Evolutionary conservation across 192 early-diverging fungal species (phyloP), one percentile per base, ranked within the genome.

Genomic region (Entomortierella lignicola): DNA sequence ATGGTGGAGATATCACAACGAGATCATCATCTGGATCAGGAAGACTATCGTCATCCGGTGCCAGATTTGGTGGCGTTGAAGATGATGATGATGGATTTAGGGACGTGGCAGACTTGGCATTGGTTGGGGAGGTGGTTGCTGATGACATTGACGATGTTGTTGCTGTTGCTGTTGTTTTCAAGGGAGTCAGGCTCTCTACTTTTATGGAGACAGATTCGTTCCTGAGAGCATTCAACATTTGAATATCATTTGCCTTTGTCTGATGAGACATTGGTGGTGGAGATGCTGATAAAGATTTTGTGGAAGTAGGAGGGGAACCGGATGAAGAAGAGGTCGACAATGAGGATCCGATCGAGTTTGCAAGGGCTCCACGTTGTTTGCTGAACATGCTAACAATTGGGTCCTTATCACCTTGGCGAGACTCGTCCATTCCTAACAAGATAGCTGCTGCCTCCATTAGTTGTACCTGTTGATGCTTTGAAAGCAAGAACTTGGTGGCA

Each of bases 401-500:
- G 27, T 83, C 79, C 41, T 70, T 66, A n/a, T 83, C 80, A 12
- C 32, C 18, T 15, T 68, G 55, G n/a, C 77, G 61, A 13, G 68
- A 31, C 25, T 77, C 63, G 42, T 84, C 84, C 83, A 89, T 85
- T 30, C 84, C 82, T 32, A 92, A 81, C 32, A 92, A 60, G 29
- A 91, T 89, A 34, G 89, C 84, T 2, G 91, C 91, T 21, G 91
- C 89, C 62, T 92, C 91, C 58, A 92, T 80, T 59, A 92, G 39
- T 59, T 89, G 89, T 7, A 92, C 91, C 55, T 92, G 91, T 57
- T 90, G 89, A 69, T 92, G 91, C 65, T 92, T 92, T 37, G 87
- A 85, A 17, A 91, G 66, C 37, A 86, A 63, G 41, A 92, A 82
- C 59, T 90, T 86, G 50, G 83, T 81, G n/a, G 73, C 66, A 39